These are phyloP conservation scores for Saxophila tyrrhenica DNA, from an alignment of 495 filamentous ascomycete genomes.

Conservation along the genomic window DNA sequence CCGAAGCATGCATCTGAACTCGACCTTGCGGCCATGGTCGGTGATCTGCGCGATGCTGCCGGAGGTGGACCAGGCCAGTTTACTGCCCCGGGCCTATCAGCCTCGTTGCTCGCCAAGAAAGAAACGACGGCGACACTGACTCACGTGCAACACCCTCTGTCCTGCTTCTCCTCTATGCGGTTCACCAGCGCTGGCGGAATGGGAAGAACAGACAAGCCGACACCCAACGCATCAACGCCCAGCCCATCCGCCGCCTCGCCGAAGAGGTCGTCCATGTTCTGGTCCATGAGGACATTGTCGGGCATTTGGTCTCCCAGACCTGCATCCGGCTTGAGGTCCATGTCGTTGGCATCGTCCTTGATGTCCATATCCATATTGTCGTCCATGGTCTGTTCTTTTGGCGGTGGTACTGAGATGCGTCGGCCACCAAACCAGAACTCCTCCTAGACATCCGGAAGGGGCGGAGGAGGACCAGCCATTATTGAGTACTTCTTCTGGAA, in stretches of 20 bases:
- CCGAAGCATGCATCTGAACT: conserved; percentile 60
- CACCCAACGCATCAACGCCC: conserved; percentile 54
- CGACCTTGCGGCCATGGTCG: conserved; percentile 53
- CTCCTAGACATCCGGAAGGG: no score
- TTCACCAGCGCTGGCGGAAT: conserved; percentile 52
- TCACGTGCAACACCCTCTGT: conserved; percentile 75
- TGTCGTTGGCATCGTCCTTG: background rate
- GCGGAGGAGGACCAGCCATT: no score
- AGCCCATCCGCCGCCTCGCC: conserved; percentile 60
- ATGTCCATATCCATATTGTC: background rate
- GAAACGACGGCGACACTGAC: conserved; percentile 24
- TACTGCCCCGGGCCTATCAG: conserved; percentile 47
- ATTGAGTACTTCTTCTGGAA: no score
- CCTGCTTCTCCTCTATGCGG: conserved; percentile 67
- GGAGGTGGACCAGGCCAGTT: conserved; percentile 77
- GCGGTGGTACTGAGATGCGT: no score
- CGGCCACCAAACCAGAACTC: no score
- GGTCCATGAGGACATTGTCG: conserved; percentile 12
- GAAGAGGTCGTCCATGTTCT: conserved; percentile 58
- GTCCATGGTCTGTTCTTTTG: no score
- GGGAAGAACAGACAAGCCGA: conserved; percentile 42
- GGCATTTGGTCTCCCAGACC: no score
- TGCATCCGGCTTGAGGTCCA: background rate
- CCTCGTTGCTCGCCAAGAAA: no score
- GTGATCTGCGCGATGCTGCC: conserved; percentile 80